Conservation (phyloP, 2,329 filamentous ascomycete genomes). For the Thermoascus crustaceus region DNA sequence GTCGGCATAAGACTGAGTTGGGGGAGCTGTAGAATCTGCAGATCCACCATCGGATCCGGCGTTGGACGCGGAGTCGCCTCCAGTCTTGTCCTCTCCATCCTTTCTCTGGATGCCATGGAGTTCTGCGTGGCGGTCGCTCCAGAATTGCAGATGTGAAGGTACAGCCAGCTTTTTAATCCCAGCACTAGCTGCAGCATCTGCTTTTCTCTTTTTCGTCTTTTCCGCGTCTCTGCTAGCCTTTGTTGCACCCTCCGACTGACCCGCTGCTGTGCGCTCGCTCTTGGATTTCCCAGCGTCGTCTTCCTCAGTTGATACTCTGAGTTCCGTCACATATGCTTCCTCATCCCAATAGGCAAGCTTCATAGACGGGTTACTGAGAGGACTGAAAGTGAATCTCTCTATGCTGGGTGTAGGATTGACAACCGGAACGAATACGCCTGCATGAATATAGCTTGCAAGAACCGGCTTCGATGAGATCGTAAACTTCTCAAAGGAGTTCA, state of each 20-base stretch:
- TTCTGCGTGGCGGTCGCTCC: slow-evolving; percentile 62
- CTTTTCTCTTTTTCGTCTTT: slow-evolving; percentile 41
- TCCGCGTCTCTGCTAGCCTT: slow-evolving; percentile 34
- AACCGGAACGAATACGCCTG: slow-evolving; percentile 75
- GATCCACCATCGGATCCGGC: slow-evolving; percentile 18
- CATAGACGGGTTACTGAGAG: slow-evolving; percentile 58
- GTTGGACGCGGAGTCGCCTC: slow-evolving; percentile 7
- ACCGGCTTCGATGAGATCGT: slow-evolving; percentile 68
- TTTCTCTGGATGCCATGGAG: slow-evolving; percentile 46
- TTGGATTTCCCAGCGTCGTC: slow-evolving; percentile 26
- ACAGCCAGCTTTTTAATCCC: slow-evolving; percentile 42
- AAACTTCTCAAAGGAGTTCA: slow-evolving; percentile 64
- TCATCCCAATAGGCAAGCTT: slow-evolving; percentile 71
- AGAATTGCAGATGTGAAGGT: slow-evolving; percentile 61
- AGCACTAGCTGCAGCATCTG: slow-evolving; percentile 30
- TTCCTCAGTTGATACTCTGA: slow-evolving; percentile 49
- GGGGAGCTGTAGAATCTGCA: slow-evolving; percentile 23
- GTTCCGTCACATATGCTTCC: slow-evolving; percentile 61
- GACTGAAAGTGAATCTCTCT: slow-evolving; percentile 60
- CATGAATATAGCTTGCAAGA: slow-evolving; percentile 65
- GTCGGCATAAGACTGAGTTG: slow-evolving; percentile 53
- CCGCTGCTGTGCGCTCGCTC: slow-evolving; percentile 15
- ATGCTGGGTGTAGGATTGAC: slow-evolving; percentile 51
- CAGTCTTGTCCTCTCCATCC: slow-evolving; percentile 18
- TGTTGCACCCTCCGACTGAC: too few relatives aligned